Evolutionary conservation across 306 rosid genomes (phyloP), one percentile per base, ranked within the genome.

Genomic region (Malus sieversii): DNA sequence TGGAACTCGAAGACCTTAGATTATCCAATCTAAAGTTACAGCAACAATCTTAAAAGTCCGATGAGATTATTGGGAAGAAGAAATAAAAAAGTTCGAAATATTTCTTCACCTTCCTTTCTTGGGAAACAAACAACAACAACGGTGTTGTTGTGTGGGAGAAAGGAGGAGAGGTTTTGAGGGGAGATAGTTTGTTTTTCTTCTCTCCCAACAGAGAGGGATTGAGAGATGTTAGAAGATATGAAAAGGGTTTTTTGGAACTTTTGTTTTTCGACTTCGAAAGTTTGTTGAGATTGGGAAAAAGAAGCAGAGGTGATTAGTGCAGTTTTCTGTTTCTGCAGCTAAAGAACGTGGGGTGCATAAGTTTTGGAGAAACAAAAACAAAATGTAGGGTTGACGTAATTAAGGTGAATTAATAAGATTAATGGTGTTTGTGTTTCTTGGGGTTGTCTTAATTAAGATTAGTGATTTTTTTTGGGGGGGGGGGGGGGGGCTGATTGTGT

Each of bases 161-260:
- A 74, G 74, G n/a, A 66, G 66, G 68, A 71, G 74, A 70, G 30
- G 27, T 25, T 15, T 13, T 4, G 40, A 57, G 76, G 70, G 66
- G 68, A 23, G 76, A 59, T 0, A 72, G 38, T 61, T 61, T 11
- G 61, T 55, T 75, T 61, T 78, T 48, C 20, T 48, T 48, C 20
- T 48, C 78, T 78, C 85, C 79, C 61, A 80, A 87, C n/a, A 60
- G 48, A 70, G 69, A 48, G 68, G 75, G 79, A 33, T 69, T 58
- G 74, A 62, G 58, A 74, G 71, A 48, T 64, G 19, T 48, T 48
- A 51, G 32, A 69, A 62, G 27, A 71, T 48, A 29, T 51, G 62
- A 63, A 55, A 78, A 48, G n/a, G 25, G 61, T 29, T 12, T 32
- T 74, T 51, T 27, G 55, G 20, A 48, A 48, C 42, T 22, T 4